Base-by-base conservation (phyloP, 371 early-diverging fungal species). In the Rhizomucor pusillus region DNA sequence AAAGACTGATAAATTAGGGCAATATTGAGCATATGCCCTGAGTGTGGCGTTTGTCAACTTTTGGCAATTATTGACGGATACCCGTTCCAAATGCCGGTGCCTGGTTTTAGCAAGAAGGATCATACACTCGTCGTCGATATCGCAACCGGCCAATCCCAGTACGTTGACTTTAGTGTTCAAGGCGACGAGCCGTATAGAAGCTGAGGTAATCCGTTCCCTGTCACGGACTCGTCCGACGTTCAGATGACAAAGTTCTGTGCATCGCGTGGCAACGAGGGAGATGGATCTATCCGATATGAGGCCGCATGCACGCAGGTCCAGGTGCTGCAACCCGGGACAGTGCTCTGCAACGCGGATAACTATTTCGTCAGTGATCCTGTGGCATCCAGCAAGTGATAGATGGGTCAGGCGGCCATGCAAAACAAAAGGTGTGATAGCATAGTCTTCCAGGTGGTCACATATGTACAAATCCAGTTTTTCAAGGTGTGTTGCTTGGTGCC, bases 261-360 rank as follows among this genome's bases (percentile, higher is more conserved):
- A 83, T 16, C 69, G 52, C 39, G 58, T 54, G 10, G 84, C 84
- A 5, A 84, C 64, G 11, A 69, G 57, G 2, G 74, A 51, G 45
- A 84, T 55, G 0, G 80, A 78, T 10, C 60, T 57, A 52, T 84
- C 84, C 11, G 76, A 76, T 16, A 84, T 73, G 12, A 65, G 60
- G 1, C 81, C 79, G 57, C 84, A 84, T 0, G 84, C 81, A 6
- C 84, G 58, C 33, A 84, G 56, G 56, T 84, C 84, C 57, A 84
- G 57, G 50, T 79, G 79, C 44, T 69, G 65, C 48, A 80, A 59
- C 11, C 57, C 48, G 9, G 65, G 68, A 53, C 83, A 79, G 13
- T 57, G 59, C 9, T 66, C 47, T 9, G 84, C 81, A 2, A 80
- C 60, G 16, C 70, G 54, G 0, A 69, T 34, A 22, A 83, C 65